Conservation (phyloP, 106 monocot genomes). For the Xerophyta viscosa region DNA sequence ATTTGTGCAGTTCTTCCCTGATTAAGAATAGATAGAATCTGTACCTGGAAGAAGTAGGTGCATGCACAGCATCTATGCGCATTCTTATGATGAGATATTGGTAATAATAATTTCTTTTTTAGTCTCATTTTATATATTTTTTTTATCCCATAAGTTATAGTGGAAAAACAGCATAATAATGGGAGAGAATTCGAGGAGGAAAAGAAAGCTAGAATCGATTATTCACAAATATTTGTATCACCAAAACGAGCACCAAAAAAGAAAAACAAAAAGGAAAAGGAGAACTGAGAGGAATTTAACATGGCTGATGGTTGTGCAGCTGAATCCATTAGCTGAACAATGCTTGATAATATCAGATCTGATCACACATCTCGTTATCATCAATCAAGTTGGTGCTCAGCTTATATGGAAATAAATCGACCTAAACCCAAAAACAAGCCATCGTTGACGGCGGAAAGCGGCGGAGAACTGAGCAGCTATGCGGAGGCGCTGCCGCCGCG, state of each 20-base stretch:
- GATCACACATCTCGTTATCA: too few relatives aligned
- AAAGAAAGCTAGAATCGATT: background rate
- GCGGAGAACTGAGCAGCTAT: too few relatives aligned
- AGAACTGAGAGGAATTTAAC: background rate
- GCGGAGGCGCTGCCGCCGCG: background rate
- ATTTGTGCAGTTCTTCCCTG: too few relatives aligned
- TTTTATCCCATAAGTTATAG: background rate
- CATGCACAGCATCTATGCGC: too few relatives aligned
- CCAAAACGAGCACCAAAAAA: background rate
- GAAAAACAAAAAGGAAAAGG: background rate
- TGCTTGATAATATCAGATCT: too few relatives aligned
- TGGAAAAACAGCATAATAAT: background rate
- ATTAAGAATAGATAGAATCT: too few relatives aligned
- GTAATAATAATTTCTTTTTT: too few relatives aligned
- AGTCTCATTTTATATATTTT: background rate
- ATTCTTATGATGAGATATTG: too few relatives aligned
- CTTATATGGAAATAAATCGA: background rate
- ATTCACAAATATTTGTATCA: slow-evolving; percentile 5
- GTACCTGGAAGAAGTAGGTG: too few relatives aligned
- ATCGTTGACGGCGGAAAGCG: too few relatives aligned
- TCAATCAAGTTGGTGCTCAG: background rate
- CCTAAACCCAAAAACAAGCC: too few relatives aligned
- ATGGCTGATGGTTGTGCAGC: background rate
- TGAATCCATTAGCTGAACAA: too few relatives aligned
- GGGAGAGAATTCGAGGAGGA: background rate